Base-by-base conservation (phyloP, 768 basidiomycete species). In the Clavulina sp. region DNA sequence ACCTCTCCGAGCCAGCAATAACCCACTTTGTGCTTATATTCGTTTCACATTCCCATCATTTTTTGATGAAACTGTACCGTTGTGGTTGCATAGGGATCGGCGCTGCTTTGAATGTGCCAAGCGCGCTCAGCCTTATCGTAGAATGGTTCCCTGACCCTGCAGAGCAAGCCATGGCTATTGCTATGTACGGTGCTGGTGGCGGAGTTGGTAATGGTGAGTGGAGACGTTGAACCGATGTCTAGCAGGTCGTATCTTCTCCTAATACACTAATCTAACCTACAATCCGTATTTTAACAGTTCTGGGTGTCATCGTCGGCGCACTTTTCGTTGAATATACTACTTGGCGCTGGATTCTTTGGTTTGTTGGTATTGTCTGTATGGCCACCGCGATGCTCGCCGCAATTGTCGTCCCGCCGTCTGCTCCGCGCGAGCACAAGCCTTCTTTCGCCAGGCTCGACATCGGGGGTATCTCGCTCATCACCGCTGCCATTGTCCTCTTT, bases 341-440 rank as follows among this genome's bases (percentile, higher is more conserved):
- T 6, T 76, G 70, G 63, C 66, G 60, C 26, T 75, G 74, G 74
- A 65, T 75, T 19, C 76, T 77, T 58, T 74, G 69, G 59, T 66
- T 71, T 53, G 60, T 66, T 30, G 66, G 70, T 2, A 66, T 73
- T 33, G 51, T 74, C 32, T 59, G 65, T 33, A 49, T 66, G 4
- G 57, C 63, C 16, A 61, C 70, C 9, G 61, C 66, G 32, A 16
- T 65, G 16, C 48, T 58, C 2, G 60, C 64, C 44, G n/a, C 64
- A 16, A 56, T 69, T 30, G 51, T 69, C 48, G 63, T 72, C 4
- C 71, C 71, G 57, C 23, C 59, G 59, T 5, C 57, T 56, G 41
- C 29, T 16, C 48, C 24, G 16, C 47, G 56, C 16, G 48, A 52
- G 24, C 5, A 48, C 26, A 38, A 32, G 13, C 32, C 41, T 29